A percentile compares a stretch with the other conserved stretches of the same genome.
These are phyloP conservation scores for Yamadazyma sp. DNA, from an alignment of 805 yeast species.

Conservation along the genomic window DNA sequence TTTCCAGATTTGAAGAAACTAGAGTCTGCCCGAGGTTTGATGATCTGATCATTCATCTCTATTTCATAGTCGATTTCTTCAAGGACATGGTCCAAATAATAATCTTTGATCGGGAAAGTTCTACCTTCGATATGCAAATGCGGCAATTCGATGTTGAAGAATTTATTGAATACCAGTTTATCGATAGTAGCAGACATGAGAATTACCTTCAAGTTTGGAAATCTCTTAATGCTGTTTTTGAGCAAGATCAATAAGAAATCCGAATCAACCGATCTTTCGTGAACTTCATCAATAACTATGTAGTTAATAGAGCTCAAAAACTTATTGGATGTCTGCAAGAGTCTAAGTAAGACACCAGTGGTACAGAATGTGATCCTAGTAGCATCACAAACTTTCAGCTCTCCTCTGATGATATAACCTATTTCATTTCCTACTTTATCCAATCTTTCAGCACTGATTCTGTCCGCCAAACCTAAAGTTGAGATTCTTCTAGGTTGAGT, in stretches of 20 bases:
- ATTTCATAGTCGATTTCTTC: conserved; percentile 57
- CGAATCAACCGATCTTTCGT: conserved; percentile 88
- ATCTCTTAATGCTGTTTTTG: conserved; percentile 54
- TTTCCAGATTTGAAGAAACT: conserved; percentile 63
- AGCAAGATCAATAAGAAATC: conserved; percentile 80
- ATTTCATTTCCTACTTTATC: conserved; percentile 67
- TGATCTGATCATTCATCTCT: conserved; percentile 37
- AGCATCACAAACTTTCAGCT: conserved; percentile 55
- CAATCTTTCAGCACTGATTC: conserved; percentile 83
- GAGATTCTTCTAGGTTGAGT: conserved; percentile 97
- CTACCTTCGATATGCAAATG: conserved; percentile 88
- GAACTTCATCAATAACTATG: conserved; percentile 92
- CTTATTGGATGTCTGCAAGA: conserved; percentile 56
- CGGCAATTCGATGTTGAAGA: conserved; percentile 53
- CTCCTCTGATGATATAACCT: conserved; percentile 91
- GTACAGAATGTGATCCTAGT: conserved; percentile 89
- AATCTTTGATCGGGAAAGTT: conserved; percentile 86
- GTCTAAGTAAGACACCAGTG: conserved; percentile 85
- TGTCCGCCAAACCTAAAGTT: conserved; percentile 89
- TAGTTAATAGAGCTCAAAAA: conserved; percentile 60
- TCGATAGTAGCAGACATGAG: conserved; percentile 96
- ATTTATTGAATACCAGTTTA: conserved; percentile 60
- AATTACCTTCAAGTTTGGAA: conserved; percentile 61
- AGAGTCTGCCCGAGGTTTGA: conserved; percentile 64
- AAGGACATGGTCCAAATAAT: conserved; percentile 68